A percentile compares a stretch with the other conserved stretches of the same genome.
Conservation (phyloP, 106 monocot genomes). For the Alisma plantagoaquatica region DNA sequence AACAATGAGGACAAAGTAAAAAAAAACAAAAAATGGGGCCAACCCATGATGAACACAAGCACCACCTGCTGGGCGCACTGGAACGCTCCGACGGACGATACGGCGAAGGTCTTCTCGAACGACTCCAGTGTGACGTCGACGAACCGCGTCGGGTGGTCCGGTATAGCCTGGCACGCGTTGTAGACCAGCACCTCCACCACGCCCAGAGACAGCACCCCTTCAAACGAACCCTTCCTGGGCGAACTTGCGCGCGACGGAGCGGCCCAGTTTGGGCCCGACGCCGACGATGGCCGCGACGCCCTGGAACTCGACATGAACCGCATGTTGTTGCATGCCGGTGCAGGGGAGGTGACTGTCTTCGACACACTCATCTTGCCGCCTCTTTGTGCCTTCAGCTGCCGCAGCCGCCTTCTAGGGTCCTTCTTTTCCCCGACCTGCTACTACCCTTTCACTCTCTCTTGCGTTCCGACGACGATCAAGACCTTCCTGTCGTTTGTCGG, state of each 20-base stretch:
- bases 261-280: conserved; percentile 61
- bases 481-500: no score
- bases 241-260: conserved; percentile 58
- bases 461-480: no score
- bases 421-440: no score
- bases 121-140: conserved; percentile 25
- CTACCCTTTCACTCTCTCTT: no score
- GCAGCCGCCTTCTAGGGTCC: no score
- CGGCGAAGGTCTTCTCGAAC: conserved; percentile 38
- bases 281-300: conserved; percentile 68
- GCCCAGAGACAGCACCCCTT: conserved; percentile 62
- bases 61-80: conserved; percentile 55
- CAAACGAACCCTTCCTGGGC: conserved; percentile 62
- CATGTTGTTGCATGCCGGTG: no score
- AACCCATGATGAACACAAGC: no score
- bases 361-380: no score
- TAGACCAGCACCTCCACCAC: conserved; percentile 61
- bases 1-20: no score
- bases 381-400: no score
- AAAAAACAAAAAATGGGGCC: no score
- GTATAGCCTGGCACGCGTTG: conserved; percentile 32
- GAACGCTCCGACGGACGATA: conserved; percentile 47
- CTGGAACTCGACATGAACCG: conserved; percentile 30
- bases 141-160: conserved; percentile 18
- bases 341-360: no score